phyloP scores from a whole-genome alignment of 2,329 filamentous ascomycete genomes.

The Lanzia echinophila region DNA sequence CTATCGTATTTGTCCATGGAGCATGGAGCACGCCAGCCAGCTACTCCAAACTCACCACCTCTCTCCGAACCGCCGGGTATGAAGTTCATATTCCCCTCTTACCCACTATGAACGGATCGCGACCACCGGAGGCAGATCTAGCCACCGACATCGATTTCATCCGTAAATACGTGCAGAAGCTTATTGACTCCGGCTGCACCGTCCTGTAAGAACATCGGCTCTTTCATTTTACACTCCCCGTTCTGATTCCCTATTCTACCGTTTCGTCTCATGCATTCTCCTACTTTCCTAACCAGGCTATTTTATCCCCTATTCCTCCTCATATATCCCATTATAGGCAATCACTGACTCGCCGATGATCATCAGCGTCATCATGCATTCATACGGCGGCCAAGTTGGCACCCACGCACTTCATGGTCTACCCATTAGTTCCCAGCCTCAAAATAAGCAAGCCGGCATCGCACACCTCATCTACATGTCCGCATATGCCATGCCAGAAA shows the following conservation, averaged over 20 bases:
- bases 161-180: no score
- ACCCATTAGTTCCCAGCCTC: background rate
- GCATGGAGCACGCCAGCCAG: slow-evolving; percentile 7
- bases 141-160: background rate
- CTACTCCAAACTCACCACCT: slow-evolving; percentile 6
- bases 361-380: slow-evolving; percentile 9
- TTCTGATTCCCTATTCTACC: no score
- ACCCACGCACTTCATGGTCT: slow-evolving; percentile 6
- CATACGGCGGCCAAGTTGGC: slow-evolving; percentile 12
- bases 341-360: no score
- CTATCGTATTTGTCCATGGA: slow-evolving; percentile 5
- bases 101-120: slow-evolving; percentile 5
- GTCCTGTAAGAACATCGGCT: no score
- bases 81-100: slow-evolving; percentile 10
- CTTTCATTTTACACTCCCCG: no score
- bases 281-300: no score
- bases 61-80: slow-evolving; percentile 4
- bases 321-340: no score
- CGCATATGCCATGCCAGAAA: slow-evolving; percentile 7
- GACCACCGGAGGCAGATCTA: slow-evolving; percentile 9
- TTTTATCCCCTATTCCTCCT: no score
- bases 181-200: no score
- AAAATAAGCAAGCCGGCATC: background rate
- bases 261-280: no score
- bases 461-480: slow-evolving; percentile 8